Percentiles rank a stretch among this genome's conserved stretches.
These are phyloP conservation scores for Lithospermum erythrorhizon DNA, from an alignment of 257 asterid genomes.

Conservation along the genomic window DNA sequence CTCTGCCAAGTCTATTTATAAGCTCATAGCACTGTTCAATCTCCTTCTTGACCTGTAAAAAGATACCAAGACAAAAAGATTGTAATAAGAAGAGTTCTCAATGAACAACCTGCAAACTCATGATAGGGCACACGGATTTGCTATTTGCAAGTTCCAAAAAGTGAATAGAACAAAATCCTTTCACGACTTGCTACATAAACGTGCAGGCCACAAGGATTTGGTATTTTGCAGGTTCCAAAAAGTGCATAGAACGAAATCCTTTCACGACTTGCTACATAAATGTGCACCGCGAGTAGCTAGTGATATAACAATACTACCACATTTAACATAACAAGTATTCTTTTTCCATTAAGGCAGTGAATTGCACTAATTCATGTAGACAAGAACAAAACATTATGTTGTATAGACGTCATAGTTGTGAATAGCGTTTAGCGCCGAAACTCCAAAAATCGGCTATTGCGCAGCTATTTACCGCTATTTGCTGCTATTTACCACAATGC, in stretches of 20 bases:
- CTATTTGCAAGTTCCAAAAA: background rate
- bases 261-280: background rate
- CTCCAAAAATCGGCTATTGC: too few relatives aligned
- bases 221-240: background rate
- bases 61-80: conserved; percentile 1
- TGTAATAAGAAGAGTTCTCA: background rate
- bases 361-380: too few relatives aligned
- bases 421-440: too few relatives aligned
- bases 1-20: conserved; percentile 70
- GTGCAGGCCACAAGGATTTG: background rate
- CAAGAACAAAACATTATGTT: too few relatives aligned
- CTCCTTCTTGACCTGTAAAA: conserved; percentile 72
- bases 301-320: background rate
- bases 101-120: background rate
- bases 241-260: background rate
- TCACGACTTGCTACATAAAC: background rate
- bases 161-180: background rate
- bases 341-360: too few relatives aligned
- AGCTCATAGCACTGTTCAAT: conserved; percentile 72
- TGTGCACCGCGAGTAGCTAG: background rate
- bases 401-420: background rate
- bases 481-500: too few relatives aligned
- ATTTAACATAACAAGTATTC: too few relatives aligned
- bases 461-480: too few relatives aligned
- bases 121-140: background rate